Percentiles rank a stretch among this genome's conserved stretches.
phyloP scores from a whole-genome alignment of 2,329 filamentous ascomycete genomes.

The Xylariaceae sp. region DNA sequence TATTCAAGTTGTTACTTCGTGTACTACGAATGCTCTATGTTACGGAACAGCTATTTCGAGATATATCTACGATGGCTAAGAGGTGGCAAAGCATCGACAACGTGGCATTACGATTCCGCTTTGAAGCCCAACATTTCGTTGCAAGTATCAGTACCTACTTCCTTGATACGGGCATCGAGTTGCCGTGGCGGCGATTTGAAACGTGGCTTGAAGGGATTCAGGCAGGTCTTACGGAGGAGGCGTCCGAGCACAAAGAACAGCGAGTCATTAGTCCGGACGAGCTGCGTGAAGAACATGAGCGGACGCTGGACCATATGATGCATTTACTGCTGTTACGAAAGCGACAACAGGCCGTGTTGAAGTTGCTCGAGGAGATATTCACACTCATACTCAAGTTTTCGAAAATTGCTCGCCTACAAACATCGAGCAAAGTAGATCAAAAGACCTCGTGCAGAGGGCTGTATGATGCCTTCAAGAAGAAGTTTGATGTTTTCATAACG shows the following conservation, averaged over 20 bases:
- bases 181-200: constrained; percentile 74
- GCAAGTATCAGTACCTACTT: constrained; percentile 74
- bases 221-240: constrained; percentile 51
- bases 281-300: constrained; percentile 71
- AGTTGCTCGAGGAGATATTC: constrained; percentile 77
- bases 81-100: constrained; percentile 43
- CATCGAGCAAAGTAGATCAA: constrained; percentile 38
- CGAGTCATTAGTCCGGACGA: constrained; percentile 62
- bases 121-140: constrained; percentile 81
- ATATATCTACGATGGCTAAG: constrained; percentile 49
- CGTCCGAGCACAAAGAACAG: constrained; percentile 26
- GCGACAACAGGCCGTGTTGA: constrained; percentile 72
- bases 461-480: constrained; percentile 69
- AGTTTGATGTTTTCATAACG: constrained; percentile 72
- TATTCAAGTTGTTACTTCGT: constrained; percentile 80
- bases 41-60: constrained; percentile 65
- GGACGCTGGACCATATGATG: constrained; percentile 74
- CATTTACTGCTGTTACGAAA: constrained; percentile 73
- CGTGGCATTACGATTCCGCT: constrained; percentile 62
- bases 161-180: constrained; percentile 74
- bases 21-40: constrained; percentile 79
- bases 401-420: constrained; percentile 48
- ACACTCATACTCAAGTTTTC: constrained; percentile 71
- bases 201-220: constrained; percentile 67
- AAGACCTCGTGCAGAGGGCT: constrained; percentile 45